phyloP scores from a whole-genome alignment of 2,329 filamentous ascomycete species.

The Sphaerulina vaccinii region DNA sequence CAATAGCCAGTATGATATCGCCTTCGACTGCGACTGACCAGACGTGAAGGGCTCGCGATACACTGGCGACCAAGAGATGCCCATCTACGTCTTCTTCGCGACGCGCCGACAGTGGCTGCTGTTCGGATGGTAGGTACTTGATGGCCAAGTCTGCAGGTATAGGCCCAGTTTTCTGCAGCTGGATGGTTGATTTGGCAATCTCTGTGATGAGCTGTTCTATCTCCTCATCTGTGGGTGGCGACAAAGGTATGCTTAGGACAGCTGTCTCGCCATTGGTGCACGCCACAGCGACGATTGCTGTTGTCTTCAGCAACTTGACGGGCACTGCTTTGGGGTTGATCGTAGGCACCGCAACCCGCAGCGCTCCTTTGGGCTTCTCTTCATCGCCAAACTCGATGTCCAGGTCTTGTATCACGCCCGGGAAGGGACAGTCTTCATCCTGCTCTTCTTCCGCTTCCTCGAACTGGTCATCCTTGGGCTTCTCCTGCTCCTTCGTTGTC shows the following conservation, averaged over 20 bases:
- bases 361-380: constrained; percentile 52
- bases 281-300: constrained; percentile 52
- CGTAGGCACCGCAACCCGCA: constrained; percentile 23
- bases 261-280: constrained; percentile 59
- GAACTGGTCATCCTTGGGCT: constrained; percentile 43
- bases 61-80: constrained; percentile 21
- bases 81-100: constrained; percentile 16
- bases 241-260: constrained; percentile 55
- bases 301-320: constrained; percentile 31
- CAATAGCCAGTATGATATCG: constrained; percentile 20
- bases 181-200: constrained; percentile 12
- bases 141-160: constrained; percentile 16
- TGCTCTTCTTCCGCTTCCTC: constrained; percentile 58
- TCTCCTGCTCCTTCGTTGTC: constrained; percentile 18
- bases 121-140: constrained; percentile 21
- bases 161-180: constrained; percentile 10
- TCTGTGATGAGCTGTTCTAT: constrained; percentile 25
- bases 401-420: constrained; percentile 54
- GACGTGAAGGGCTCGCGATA: constrained; percentile 23
- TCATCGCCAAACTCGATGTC: constrained; percentile 55
- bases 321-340: constrained; percentile 13
- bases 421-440: constrained; percentile 57
- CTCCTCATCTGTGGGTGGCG: constrained; percentile 43
- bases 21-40: constrained; percentile 28
- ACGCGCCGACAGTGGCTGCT: constrained; percentile 3